Base-by-base conservation (phyloP, 495 filamentous ascomycete species). In the Daldinia decipiens region DNA sequence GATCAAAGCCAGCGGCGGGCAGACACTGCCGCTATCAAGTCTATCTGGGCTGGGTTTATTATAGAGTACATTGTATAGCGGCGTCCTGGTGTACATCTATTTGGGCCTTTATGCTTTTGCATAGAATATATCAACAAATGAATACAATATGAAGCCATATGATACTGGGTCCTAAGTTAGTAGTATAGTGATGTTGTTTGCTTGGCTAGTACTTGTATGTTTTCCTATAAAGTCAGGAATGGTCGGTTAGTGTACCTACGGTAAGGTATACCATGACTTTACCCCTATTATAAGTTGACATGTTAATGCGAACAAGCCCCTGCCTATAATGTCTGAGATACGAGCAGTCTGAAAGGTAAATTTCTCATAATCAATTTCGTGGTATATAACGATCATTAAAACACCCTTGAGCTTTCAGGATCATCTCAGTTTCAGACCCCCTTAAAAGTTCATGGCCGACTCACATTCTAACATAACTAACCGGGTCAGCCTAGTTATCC, bases 41-140 rank as follows among this genome's bases (percentile, higher is more conserved):
- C 26, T 56, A 51, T 52, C 50, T 1, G 56, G 64, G 21, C 19
- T 45, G 17, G 19, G 53, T 53, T 43, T 15, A 52, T 55, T 24
- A 50, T 62, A 59, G 52, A 56, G 13, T 19, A 54, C 65, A 72
- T 68, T 31, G 55, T 56, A 62, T 53, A 26, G 54, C 31, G 70
- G 65, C 51, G 65, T 68, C 32, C 51, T 8, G 64, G 70, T 55
- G 55, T 59, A 43, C 1, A 59, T 15, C 12, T 53, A 6, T 53
- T 53, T 15, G 13, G 24, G n/a, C 11, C 31, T 27, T 15, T 27
- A 31, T 29, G 12, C 50, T 53, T 53, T 53, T 53, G 27, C 13
- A 29, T 53, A 31, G 24, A n/a, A n/a, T 7, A 53, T 53, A 29
- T 53, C 12, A 31, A 29, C 9, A 53, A 29, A 31, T 15, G 31